These are phyloP conservation scores for Xylaria sp. DNA, from an alignment of 2,329 filamentous ascomycete species.

Conservation along the genomic window DNA sequence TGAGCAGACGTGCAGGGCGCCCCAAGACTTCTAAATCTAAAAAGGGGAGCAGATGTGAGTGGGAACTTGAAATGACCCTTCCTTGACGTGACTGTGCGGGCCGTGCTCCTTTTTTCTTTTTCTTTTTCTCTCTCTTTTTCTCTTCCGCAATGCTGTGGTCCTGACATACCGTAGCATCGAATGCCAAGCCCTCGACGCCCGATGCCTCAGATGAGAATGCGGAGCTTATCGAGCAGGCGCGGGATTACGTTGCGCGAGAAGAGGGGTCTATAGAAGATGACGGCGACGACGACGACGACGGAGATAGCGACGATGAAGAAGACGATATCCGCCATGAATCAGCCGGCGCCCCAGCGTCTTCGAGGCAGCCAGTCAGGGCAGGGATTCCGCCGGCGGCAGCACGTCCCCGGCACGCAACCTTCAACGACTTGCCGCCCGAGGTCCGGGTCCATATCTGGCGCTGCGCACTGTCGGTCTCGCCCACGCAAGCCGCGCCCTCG, in stretches of 20 bases:
- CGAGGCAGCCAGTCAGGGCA: not conserved
- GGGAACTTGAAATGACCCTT: too few relatives aligned
- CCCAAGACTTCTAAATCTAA: slow-evolving; percentile 32
- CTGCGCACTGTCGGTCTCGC: slow-evolving; percentile 20
- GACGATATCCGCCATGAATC: not conserved
- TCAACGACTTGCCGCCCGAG: slow-evolving; percentile 24
- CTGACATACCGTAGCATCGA: slow-evolving; percentile 8
- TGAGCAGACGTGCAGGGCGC: slow-evolving; percentile 33
- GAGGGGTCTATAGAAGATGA: not conserved
- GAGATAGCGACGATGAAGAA: not conserved
- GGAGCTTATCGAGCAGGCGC: slow-evolving; percentile 24
- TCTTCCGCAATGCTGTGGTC: not conserved
- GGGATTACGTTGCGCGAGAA: slow-evolving; percentile 11
- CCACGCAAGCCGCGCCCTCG: slow-evolving; percentile 12
- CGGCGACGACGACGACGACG: not conserved
- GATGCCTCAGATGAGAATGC: slow-evolving; percentile 10
- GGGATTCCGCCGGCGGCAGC: not conserved
- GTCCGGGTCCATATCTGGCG: slow-evolving; percentile 34
- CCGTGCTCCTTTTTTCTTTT: not conserved
- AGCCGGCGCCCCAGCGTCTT: not conserved
- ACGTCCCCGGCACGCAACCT: not conserved
- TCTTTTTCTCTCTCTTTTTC: not conserved
- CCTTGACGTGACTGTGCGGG: too few relatives aligned
- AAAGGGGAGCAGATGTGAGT: slow-evolving; percentile 33
- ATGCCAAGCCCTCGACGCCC: not conserved